Evolutionary conservation across 257 asterid genomes (phyloP), one percentile per base, ranked within the genome.

Genomic region (Solanum arcanum): DNA sequence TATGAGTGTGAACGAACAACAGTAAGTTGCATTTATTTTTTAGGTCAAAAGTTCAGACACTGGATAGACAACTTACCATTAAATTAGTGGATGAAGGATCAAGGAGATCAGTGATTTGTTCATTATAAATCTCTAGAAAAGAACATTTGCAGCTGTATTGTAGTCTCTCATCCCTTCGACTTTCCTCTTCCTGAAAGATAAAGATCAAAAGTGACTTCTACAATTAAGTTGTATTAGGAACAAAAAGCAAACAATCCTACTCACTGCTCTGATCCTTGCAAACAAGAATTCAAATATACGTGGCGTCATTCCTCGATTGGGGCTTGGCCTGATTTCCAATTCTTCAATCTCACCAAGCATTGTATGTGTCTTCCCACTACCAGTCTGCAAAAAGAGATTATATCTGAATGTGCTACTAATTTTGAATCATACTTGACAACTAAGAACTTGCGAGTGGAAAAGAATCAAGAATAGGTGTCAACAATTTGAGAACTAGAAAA

Each of bases 351-450:
- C 96, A 18, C 99, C 99, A 76, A 97, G 99, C 99, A 97, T 97
- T 86, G 99, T 97, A 80, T 92, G 90, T 12, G 99, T 97, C 93
- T 97, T 97, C 87, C 99, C 99, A 87, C 99, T 97, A 86, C 99
- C 99, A 21, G 99, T 97, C 99, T 97, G 88, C 91, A 92, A 78
- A 60, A 44, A 86, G 52, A 83, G 81, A 29, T 62, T 86, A 44
- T n/a, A 29, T 86, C 85, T 42, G 14, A 56, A 59, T 52, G 83
- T 31, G 47, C 87, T 41, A 88, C 77, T 82, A 52, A 35, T 49
- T 35, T 64, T 70, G 15, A 85, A 83, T 12, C 20, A 77, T 69
- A 86, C 60, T 87, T 83, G 27, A 37, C 52, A 69, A 81, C 49
- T 23, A 47, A 15, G 76, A 83, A 41, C 72, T 37, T 41, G 86